A percentile compares a stretch with the other conserved stretches of the same genome.
Evolutionary conservation across 352 stramenopile species (phyloP).

Genomic region (Blastocystis sp.): DNA sequence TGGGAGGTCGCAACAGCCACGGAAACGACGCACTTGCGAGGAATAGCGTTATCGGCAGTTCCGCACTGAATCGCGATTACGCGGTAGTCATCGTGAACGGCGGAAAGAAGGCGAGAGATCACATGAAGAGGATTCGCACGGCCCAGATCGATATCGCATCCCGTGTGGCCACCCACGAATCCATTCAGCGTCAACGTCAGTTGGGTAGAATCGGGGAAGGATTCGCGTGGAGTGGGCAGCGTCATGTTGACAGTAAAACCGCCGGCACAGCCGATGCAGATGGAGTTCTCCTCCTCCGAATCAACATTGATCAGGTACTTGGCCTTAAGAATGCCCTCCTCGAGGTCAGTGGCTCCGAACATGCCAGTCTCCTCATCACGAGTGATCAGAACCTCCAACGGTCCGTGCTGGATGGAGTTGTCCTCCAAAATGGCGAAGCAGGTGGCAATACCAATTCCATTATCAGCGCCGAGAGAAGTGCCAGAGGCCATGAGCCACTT

Average conservation of each 20-base stretch:
- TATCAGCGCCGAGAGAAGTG: conserved; percentile 49
- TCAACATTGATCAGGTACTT: conserved; percentile 59
- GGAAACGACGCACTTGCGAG: conserved; percentile 43
- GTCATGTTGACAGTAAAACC: conserved; percentile 42
- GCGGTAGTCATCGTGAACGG: not conserved
- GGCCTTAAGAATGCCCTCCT: conserved; percentile 21
- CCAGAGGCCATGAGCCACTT: conserved; percentile 27
- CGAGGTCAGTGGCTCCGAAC: conserved; percentile 23
- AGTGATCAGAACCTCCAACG: conserved; percentile 51
- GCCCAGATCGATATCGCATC: conserved; percentile 50
- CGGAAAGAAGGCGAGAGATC: not conserved
- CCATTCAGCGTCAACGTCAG: conserved; percentile 10
- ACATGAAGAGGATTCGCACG: conserved; percentile 57
- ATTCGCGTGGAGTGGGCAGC: not conserved
- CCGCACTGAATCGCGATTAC: conserved; percentile 20
- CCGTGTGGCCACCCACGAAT: conserved; percentile 42
- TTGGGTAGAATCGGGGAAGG: not conserved
- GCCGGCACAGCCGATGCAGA: conserved; percentile 62
- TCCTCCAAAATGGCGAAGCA: conserved; percentile 59
- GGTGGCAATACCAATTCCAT: conserved; percentile 48
- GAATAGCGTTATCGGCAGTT: conserved; percentile 62
- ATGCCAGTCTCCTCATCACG: conserved; percentile 60
- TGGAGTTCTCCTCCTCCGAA: conserved; percentile 44
- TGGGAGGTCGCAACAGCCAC: not conserved
- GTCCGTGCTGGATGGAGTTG: conserved; percentile 55